These are phyloP conservation scores for Cryptococcus floricola DNA, from an alignment of 1,284 basidiomycete genomes.

Conservation along the genomic window DNA sequence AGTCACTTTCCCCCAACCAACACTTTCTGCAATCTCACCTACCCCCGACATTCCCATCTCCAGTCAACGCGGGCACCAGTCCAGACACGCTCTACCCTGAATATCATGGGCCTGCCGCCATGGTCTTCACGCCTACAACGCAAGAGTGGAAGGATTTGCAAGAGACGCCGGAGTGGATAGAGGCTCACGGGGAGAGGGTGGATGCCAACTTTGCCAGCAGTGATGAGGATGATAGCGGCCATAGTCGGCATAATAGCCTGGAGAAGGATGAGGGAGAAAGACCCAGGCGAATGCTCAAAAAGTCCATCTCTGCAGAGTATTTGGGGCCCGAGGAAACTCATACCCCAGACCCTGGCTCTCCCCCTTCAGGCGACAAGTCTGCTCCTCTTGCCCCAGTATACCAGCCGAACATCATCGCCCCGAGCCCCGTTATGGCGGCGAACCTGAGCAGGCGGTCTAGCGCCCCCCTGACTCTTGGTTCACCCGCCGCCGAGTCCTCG, in stretches of 20 bases:
- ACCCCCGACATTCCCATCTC: slow-evolving; percentile 37
- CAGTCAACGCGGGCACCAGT: slow-evolving; percentile 2
- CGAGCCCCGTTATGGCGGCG: slow-evolving; percentile 23
- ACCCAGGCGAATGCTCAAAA: slow-evolving; percentile 12
- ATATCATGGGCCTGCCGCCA: slow-evolving; percentile 22
- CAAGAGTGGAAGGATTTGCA: slow-evolving; percentile 49
- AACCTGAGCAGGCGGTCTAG: not conserved
- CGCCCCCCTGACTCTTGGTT: not conserved
- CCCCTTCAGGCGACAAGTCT: not conserved
- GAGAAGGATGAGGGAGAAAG: not conserved
- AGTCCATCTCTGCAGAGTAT: slow-evolving; percentile 29
- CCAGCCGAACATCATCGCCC: slow-evolving; percentile 28
- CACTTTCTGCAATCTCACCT: slow-evolving; percentile 44
- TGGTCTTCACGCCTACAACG: slow-evolving; percentile 51
- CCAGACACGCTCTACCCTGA: slow-evolving; percentile 7
- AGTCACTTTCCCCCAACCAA: slow-evolving; percentile 41
- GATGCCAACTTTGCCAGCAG: slow-evolving; percentile 9
- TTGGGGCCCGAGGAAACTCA: slow-evolving; percentile 23
- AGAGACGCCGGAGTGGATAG: slow-evolving; percentile 18
- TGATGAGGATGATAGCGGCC: slow-evolving; percentile 7
- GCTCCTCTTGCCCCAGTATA: slow-evolving; percentile 15
- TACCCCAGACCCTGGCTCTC: slow-evolving; percentile 34
- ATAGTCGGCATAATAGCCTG: slow-evolving; percentile 1
- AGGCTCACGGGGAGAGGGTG: slow-evolving; percentile 12
- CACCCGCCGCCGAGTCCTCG: not conserved